These are phyloP conservation scores for Globisporangium parvum DNA, from an alignment of 352 stramenopile species.

Conservation along the genomic window DNA sequence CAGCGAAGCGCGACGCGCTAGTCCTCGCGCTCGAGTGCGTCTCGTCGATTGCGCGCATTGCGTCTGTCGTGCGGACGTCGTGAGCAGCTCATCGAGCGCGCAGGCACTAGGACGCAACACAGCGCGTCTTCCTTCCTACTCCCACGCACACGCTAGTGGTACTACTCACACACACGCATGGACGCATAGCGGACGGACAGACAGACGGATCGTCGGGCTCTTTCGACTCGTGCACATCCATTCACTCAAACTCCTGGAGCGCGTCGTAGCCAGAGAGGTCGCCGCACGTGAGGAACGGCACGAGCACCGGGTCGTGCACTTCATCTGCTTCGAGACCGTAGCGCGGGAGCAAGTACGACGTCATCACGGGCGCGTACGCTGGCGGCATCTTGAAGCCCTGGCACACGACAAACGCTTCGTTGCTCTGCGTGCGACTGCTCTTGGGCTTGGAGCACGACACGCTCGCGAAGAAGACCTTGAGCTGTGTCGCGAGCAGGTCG, in stretches of 20 bases:
- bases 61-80: conserved; percentile 28
- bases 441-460: conserved; percentile 97
- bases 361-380: conserved; percentile 84
- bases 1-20: conserved; percentile 36
- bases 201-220: neutral
- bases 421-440: conserved; percentile 93
- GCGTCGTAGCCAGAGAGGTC: conserved; percentile 91
- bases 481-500: conserved; percentile 93
- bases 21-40: conserved; percentile 36
- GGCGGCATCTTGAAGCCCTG: conserved; percentile 87
- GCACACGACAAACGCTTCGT: conserved; percentile 97
- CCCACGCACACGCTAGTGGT: conserved; percentile 1
- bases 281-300: conserved; percentile 91
- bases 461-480: conserved; percentile 93
- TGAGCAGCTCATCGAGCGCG: conserved; percentile 6
- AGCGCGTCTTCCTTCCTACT: neutral
- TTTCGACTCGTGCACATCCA: neutral
- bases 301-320: conserved; percentile 53
- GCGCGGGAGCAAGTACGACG: conserved; percentile 60
- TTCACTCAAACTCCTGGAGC: conserved; percentile 39
- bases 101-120: too few relatives aligned
- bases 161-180: neutral
- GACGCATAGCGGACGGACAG: neutral
- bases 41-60: conserved; percentile 30
- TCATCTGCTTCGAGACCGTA: conserved; percentile 50